These are phyloP conservation scores for Platismatia glauca DNA, from an alignment of 495 filamentous ascomycete species.

Conservation along the genomic window DNA sequence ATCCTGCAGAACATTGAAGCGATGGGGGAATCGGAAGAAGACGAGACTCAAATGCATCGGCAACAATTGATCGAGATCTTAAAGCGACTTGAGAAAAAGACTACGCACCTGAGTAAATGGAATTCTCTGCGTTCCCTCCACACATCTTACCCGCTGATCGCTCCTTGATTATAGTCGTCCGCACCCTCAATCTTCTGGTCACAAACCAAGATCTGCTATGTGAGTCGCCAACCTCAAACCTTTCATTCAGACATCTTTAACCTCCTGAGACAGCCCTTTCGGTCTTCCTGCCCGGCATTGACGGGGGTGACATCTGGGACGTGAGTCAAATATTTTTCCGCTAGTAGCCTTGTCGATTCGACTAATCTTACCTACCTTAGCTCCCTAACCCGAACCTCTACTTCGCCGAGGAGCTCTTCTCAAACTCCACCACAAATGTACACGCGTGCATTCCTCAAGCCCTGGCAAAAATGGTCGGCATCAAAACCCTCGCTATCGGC, in stretches of 20 bases:
- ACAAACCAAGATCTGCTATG: neutral
- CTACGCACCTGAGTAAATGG: slow-evolving; percentile 2
- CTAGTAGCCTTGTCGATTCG: no score
- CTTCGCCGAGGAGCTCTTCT: slow-evolving; percentile 12
- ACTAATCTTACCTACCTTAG: no score
- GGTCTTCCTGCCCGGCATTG: slow-evolving; percentile 10
- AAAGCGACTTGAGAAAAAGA: slow-evolving; percentile 8
- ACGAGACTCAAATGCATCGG: slow-evolving; percentile 5
- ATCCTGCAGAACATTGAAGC: slow-evolving; percentile 5
- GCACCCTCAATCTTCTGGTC: neutral
- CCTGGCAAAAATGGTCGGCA: slow-evolving; percentile 4
- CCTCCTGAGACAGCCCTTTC: neutral
- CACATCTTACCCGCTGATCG: neutral
- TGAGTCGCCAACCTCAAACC: neutral
- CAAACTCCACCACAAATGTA: slow-evolving; percentile 7
- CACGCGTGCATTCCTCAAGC: slow-evolving; percentile 12
- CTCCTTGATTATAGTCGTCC: neutral
- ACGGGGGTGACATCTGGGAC: slow-evolving; percentile 11
- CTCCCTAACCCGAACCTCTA: slow-evolving; percentile 8
- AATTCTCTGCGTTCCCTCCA: neutral
- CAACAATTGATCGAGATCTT: slow-evolving; percentile 4
- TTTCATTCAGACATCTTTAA: neutral
- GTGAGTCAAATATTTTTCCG: no score
- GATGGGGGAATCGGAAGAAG: slow-evolving; percentile 7
- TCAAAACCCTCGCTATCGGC: slow-evolving; percentile 4